Percentiles rank a stretch among this genome's conserved stretches.
Evolutionary conservation across 2,329 filamentous ascomycete species (phyloP).

Genomic region (Apiospora marii): DNA sequence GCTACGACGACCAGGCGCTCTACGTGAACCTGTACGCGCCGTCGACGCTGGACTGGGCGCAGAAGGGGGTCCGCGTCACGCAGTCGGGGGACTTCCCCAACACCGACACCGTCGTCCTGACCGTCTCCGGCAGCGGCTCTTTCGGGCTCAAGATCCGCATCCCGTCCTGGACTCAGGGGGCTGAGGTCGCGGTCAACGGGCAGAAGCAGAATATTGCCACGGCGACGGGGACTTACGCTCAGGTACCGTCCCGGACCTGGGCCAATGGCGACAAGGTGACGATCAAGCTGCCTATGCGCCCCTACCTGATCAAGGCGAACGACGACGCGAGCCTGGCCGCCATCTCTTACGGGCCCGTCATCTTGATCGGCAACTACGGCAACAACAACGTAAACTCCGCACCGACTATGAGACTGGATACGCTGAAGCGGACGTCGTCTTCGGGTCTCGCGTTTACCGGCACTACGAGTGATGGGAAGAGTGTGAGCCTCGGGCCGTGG

Average conservation of each 20-base stretch:
- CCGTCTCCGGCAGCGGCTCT: conserved; percentile 43
- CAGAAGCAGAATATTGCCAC: conserved; percentile 36
- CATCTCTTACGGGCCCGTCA: conserved; percentile 54
- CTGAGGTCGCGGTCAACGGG: conserved; percentile 52
- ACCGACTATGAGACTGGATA: conserved; percentile 43
- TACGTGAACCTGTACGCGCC: conserved; percentile 60
- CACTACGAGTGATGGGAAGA: conserved; percentile 38
- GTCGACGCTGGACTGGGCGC: conserved; percentile 53
- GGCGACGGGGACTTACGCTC: conserved; percentile 50
- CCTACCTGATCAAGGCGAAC: conserved; percentile 54
- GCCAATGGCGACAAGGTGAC: conserved; percentile 50
- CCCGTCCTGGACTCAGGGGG: conserved; percentile 52
- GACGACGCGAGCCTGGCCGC: conserved; percentile 53
- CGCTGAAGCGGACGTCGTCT: conserved; percentile 35
- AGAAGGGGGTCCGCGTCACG: conserved; percentile 48
- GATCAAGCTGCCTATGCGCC: conserved; percentile 54
- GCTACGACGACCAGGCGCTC: conserved; percentile 48
- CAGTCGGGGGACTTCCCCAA: conserved; percentile 54
- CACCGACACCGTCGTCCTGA: conserved; percentile 48
- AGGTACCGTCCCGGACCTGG: conserved; percentile 50
- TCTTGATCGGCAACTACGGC: conserved; percentile 56
- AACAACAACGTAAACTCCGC: conserved; percentile 33
- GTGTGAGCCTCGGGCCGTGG: conserved; percentile 47
- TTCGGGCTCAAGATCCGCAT: conserved; percentile 52
- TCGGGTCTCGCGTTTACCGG: conserved; percentile 43